These are phyloP conservation scores for Moniliophthora roreri DNA, from an alignment of 1,284 basidiomycete genomes.

Conservation along the genomic window DNA sequence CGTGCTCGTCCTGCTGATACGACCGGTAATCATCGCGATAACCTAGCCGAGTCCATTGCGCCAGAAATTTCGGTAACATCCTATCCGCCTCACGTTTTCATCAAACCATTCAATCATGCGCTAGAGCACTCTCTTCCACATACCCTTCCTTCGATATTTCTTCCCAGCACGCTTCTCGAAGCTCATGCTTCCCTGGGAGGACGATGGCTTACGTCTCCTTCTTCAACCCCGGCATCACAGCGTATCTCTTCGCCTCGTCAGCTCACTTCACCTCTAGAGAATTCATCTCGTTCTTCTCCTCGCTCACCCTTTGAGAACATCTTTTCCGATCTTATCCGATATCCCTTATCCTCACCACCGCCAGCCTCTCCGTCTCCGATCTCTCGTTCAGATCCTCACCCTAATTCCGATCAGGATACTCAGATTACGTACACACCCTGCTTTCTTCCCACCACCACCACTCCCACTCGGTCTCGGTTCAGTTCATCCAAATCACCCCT, in stretches of 20 bases:
- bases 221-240: not conserved
- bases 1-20: not conserved
- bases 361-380: not conserved
- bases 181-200: not conserved
- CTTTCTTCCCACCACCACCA: not conserved
- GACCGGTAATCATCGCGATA: too few species aligned
- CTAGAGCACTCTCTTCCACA: not conserved
- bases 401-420: not conserved
- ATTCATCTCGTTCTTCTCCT: not conserved
- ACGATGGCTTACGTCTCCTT: slow-evolving; percentile 7
- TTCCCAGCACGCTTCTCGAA: slow-evolving; percentile 6
- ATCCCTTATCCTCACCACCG: too few species aligned
- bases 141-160: not conserved
- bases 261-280: not conserved
- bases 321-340: not conserved
- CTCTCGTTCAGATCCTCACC: slow-evolving; percentile 8
- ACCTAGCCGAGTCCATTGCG: not conserved
- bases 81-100: not conserved
- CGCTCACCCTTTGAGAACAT: not conserved
- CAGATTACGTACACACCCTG: too few species aligned
- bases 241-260: too few species aligned
- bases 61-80: not conserved
- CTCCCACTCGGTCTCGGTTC: not conserved
- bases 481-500: not conserved
- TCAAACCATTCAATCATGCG: not conserved